These are phyloP conservation scores for Selaginella moellendorffii DNA, from an alignment of 75 land plant genomes.

Conservation along the genomic window DNA sequence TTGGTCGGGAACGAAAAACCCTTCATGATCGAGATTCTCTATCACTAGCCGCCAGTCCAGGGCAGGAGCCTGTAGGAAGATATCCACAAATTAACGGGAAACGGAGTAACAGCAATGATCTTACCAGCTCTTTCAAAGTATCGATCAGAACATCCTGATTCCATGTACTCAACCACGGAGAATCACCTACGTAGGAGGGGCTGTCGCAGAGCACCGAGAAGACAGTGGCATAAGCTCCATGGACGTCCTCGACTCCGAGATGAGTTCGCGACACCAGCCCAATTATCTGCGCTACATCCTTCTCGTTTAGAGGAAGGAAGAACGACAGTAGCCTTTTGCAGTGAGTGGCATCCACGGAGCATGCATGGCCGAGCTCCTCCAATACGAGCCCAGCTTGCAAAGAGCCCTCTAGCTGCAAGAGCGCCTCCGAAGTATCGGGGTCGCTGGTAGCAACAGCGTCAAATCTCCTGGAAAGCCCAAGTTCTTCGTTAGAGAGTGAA, in stretches of 20 bases:
- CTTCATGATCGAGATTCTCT: slow-evolving; percentile 75
- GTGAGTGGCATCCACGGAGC: slow-evolving; percentile 43
- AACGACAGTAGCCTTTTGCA: slow-evolving; percentile 67
- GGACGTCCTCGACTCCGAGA: slow-evolving; percentile 58
- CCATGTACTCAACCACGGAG: slow-evolving; percentile 43
- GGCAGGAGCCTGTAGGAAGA: slow-evolving; percentile 53
- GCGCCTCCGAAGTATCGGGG: not conserved
- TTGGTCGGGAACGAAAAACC: slow-evolving; percentile 64
- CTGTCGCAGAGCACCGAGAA: slow-evolving; percentile 35
- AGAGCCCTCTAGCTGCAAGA: not conserved
- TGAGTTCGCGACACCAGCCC: slow-evolving; percentile 51
- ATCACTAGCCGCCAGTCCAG: slow-evolving; percentile 56
- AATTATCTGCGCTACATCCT: slow-evolving; percentile 45
- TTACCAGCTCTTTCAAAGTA: slow-evolving; percentile 65
- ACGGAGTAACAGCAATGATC: slow-evolving; percentile 3
- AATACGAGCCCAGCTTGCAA: slow-evolving; percentile 30
- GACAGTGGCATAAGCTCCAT: slow-evolving; percentile 37
- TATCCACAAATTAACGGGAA: not conserved
- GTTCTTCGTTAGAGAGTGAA: too few species aligned
- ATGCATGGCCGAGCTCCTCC: slow-evolving; percentile 89
- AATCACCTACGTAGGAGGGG: slow-evolving; percentile 17
- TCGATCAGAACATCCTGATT: slow-evolving; percentile 60
- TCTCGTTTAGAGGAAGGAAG: slow-evolving; percentile 42
- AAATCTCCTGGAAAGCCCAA: not conserved
- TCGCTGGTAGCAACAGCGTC: not conserved